phyloP scores from a whole-genome alignment of 225 moss, liverwort and hornwort genomes.

The Antitrichia curtipendula region DNA sequence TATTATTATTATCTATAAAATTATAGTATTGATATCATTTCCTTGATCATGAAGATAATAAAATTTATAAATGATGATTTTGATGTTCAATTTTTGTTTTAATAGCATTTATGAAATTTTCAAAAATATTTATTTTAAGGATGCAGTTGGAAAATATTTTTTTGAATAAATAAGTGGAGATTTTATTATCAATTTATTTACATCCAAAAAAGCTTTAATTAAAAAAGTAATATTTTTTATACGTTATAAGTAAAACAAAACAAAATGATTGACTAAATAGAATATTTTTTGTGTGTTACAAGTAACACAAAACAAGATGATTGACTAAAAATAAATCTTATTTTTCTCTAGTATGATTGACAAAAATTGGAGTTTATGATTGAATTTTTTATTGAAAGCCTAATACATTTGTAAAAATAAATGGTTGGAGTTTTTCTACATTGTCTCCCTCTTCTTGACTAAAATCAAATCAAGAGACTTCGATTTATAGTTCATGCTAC shows the following conservation, averaged over 20 bases:
- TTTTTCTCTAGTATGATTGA: neutral
- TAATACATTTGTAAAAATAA: neutral
- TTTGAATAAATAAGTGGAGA: neutral
- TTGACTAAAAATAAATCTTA: neutral
- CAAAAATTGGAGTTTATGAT: neutral
- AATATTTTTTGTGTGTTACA: no score
- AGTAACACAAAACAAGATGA: neutral
- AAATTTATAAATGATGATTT: neutral
- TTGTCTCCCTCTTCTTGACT: no score
- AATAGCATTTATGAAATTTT: neutral
- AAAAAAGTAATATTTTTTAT: no score
- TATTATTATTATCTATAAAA: neutral
- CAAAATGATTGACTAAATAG: neutral
- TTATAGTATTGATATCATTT: neutral
- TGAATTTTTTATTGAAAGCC: neutral
- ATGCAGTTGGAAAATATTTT: neutral
- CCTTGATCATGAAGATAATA: neutral
- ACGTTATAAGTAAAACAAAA: no score
- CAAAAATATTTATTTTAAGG: neutral
- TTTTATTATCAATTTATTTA: neutral
- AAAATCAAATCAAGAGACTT: neutral
- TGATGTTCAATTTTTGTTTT: neutral
- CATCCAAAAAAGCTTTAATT: no score
- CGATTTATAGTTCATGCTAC: neutral
- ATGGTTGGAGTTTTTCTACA: neutral